Evolutionary conservation across 768 basidiomycete genomes (phyloP), one percentile per base, ranked within the genome.

Genomic region (Rubroboletus satanas): DNA sequence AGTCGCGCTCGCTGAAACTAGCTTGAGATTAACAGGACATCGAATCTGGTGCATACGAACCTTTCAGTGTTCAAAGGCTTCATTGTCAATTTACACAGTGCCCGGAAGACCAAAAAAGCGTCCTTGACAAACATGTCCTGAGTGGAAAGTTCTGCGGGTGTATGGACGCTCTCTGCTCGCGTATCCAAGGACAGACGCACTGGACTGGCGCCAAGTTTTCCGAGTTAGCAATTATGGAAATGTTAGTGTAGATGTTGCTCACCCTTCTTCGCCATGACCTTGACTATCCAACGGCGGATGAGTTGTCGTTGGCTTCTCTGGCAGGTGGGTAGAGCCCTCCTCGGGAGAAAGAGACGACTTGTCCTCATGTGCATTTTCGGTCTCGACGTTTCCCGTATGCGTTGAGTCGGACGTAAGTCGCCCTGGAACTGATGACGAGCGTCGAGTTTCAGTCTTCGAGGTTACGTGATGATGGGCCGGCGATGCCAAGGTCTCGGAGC

Each of bases 71-170:
- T 90, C 45, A 99, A 75, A 11, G 95, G 90, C 70, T 98, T 98
- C 95, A 98, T 98, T 9, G 93, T 95, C 60, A 98, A 76, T 69
- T 98, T 98, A 77, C 97, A 98, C 11, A 99, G 77, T 0, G 97
- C 95, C 44, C 97, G 82, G 74, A 98, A 96, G 36, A 99, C 96
- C 57, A 99, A 81, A 77, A 98, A 99, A 0, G 97, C 94, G 66
- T 99, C 97, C 68, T 98, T 98, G 67, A 97, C 81, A 69, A 94
- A 96, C 52, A 98, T 74, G 62, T 99, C 96, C 49, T 90, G 85
- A n/a, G 80, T 77, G 18, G 85, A 83, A 52, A 94, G 75, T 49
- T 79, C 81, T 58, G 74, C 74, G 50, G 58, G 66, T 56, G 60
- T 29, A 42, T 69, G 48, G 65, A 52, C 28, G 51, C 52, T 51